Conservation (phyloP, 441 rosid genomes). For the Adansonia gregorii region DNA sequence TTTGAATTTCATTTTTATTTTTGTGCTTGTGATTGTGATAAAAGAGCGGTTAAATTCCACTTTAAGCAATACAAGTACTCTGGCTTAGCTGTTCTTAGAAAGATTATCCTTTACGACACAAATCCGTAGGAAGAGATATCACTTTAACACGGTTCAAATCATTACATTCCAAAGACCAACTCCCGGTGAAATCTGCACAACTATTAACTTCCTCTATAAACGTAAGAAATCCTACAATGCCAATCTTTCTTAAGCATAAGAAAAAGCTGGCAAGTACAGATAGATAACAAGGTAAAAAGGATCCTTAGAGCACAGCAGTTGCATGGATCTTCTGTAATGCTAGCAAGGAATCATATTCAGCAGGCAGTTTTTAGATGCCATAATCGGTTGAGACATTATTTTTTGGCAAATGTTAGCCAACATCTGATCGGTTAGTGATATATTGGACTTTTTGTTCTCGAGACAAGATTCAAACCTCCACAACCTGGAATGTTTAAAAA, state of each 20-base stretch:
- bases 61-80: not conserved
- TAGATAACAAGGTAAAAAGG: not conserved
- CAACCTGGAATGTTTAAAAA: too few species aligned
- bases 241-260: not conserved
- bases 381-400: not conserved
- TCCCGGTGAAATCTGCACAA: not conserved
- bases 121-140: not conserved
- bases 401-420: not conserved
- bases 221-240: not conserved
- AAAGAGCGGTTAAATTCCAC: not conserved
- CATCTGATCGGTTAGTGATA: not conserved
- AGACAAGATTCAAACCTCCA: too few species aligned
- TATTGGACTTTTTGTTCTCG: too few species aligned
- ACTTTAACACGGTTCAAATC: not conserved
- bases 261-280: not conserved
- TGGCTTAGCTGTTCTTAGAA: not conserved
- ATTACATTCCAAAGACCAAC: not conserved
- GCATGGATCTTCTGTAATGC: not conserved
- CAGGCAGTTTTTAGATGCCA: not conserved
- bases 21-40: not conserved
- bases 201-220: not conserved
- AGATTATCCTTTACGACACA: not conserved
- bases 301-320: not conserved
- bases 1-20: not conserved
- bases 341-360: not conserved